Base-by-base conservation (phyloP, 257 asterid species). In the Plantago ovata region DNA sequence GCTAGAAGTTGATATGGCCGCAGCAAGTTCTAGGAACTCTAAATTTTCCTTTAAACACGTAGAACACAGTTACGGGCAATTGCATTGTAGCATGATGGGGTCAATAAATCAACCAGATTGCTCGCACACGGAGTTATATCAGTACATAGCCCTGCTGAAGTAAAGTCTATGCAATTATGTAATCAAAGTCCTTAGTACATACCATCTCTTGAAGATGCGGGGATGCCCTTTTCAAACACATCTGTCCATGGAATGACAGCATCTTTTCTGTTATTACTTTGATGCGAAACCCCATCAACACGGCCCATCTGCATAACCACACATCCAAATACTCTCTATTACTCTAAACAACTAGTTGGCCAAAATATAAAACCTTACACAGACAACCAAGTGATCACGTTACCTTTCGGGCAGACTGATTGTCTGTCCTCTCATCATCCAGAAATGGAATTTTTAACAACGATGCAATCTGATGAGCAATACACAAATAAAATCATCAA, bases 401-500 rank as follows among this genome's bases (percentile, higher is more conserved):
- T 74, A 93, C 98, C 95, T 89, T 93, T 60, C 82, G 94, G 21
- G 89, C 80, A 68, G 60, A 79, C 53, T 91, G 92, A 61, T 54
- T 75, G 62, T 81, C 73, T 4, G 79, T 64, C 71, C 58, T 78
- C 75, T 93, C 96, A 64, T 93, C 98, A 64, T 81, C 97, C 55
- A 93, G 64, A 67, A 80, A 84, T 41, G 91, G 96, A 65, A 93
- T 93, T 75, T 89, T 93, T 79, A 93, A 72, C 79, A 93, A 62
- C 0, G 97, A 86, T 1, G 98, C 95, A 70, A 86, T 84, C 98
- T 93, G 83, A 69, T 38, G 51, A 62, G 20, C 39, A 15, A 58
- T 33, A 61, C 18, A 49, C 42, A 43, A 52, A 42, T 9, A 47
- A 49, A 43, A 56, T 56, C n/a, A 47, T 47, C 44, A 55, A 38